A percentile compares a stretch with the other conserved stretches of the same genome.
phyloP scores from a whole-genome alignment of 371 early-diverging fungal species.

The Basidiobolus meristosporus region DNA sequence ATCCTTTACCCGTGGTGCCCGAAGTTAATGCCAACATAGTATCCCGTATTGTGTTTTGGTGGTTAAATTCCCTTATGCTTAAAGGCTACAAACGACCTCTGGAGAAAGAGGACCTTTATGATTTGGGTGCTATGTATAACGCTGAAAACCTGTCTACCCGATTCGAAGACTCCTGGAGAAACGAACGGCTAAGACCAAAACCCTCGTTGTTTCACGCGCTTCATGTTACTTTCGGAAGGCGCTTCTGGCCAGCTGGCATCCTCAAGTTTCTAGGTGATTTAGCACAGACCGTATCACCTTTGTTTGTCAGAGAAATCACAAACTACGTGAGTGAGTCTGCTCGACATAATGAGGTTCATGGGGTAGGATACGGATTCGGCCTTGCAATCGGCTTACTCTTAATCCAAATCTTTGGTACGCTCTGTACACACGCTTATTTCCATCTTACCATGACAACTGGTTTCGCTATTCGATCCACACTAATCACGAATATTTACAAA shows the following conservation, averaged over 20 bases:
- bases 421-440: slow-evolving; percentile 13
- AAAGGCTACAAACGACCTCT: slow-evolving; percentile 15
- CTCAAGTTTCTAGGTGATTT: slow-evolving; percentile 9
- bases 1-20: slow-evolving; percentile 11
- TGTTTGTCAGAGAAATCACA: slow-evolving; percentile 4
- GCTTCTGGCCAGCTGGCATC: slow-evolving; percentile 7
- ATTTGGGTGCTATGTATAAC: slow-evolving; percentile 8
- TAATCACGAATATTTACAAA: slow-evolving; percentile 33
- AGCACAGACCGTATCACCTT: slow-evolving; percentile 1
- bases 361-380: slow-evolving; percentile 10
- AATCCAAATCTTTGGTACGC: slow-evolving; percentile 10
- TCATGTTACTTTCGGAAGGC: slow-evolving; percentile 6
- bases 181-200: slow-evolving; percentile 5
- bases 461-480: slow-evolving; percentile 17
- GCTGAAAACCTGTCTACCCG: slow-evolving; percentile 6
- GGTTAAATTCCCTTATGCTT: slow-evolving; percentile 13
- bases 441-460: slow-evolving; percentile 14
- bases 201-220: slow-evolving; percentile 9
- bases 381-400: slow-evolving; percentile 10
- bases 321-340: neutral
- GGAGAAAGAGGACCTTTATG: slow-evolving; percentile 17
- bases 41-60: slow-evolving; percentile 11
- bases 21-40: slow-evolving; percentile 10
- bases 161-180: slow-evolving; percentile 12
- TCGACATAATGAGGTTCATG: slow-evolving; percentile 1